Conservation (phyloP, 805 yeast genomes). For the Saccharomycopsis selenospora region DNA sequence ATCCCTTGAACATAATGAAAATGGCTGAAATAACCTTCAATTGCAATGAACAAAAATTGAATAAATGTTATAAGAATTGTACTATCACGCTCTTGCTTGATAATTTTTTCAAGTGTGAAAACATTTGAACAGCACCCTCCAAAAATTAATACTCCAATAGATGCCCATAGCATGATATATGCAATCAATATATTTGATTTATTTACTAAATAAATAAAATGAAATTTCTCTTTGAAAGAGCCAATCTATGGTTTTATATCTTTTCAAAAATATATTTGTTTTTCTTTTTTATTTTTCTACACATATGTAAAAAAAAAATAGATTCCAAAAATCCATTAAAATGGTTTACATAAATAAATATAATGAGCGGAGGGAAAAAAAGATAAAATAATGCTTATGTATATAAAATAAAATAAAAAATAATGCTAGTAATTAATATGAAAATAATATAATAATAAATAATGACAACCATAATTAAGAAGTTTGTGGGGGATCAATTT, state of each 20-base stretch:
- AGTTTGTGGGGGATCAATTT: slow-evolving; percentile 48
- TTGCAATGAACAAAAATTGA: slow-evolving; percentile 43
- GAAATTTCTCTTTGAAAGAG: too few species aligned
- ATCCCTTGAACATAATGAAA: slow-evolving; percentile 24
- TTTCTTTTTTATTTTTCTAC: too few species aligned
- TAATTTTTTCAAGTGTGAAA: slow-evolving; percentile 49
- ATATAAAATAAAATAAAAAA: too few species aligned
- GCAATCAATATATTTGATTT: too few species aligned
- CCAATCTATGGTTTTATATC: too few species aligned
- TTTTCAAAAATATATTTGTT: too few species aligned
- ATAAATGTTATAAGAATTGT: slow-evolving; percentile 51
- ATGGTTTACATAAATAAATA: too few species aligned
- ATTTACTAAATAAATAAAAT: too few species aligned
- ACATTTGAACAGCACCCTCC: slow-evolving; percentile 76
- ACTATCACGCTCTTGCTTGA: slow-evolving; percentile 31
- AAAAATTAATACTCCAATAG: slow-evolving; percentile 35
- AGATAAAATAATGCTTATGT: slow-evolving; percentile 10
- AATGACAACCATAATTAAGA: not conserved
- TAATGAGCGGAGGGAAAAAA: too few species aligned
- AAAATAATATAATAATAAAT: not conserved
- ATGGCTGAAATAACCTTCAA: slow-evolving; percentile 35
- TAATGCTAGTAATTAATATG: not conserved
- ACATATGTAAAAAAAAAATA: too few species aligned
- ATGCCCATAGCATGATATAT: slow-evolving; percentile 1
- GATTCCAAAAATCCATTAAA: too few species aligned